Conservation (phyloP, 306 rosid genomes). For the Vigna unguiculata region DNA sequence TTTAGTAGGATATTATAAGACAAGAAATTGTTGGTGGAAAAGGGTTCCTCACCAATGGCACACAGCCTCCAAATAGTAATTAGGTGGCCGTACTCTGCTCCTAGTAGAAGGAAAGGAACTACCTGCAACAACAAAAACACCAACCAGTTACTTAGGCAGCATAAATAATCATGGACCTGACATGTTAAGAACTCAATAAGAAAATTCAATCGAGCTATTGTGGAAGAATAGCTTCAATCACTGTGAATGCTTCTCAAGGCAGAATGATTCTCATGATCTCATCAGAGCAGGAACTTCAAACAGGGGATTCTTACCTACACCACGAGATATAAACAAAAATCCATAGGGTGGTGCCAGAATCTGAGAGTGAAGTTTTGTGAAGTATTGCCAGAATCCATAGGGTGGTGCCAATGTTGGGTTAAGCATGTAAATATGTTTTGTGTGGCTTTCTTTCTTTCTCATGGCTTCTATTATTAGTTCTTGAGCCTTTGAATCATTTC, state of each 20-base stretch:
- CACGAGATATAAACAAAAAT: neutral
- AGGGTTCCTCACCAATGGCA: conserved; percentile 63
- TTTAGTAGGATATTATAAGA: conserved; percentile 4
- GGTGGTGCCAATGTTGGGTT: neutral
- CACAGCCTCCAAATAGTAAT: conserved; percentile 80
- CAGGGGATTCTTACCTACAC: too few relatives aligned
- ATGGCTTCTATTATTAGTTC: neutral
- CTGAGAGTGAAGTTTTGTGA: neutral
- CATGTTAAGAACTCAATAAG: neutral
- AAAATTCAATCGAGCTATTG: neutral
- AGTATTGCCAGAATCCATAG: too few relatives aligned
- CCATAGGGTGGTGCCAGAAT: neutral
- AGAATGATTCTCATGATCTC: neutral
- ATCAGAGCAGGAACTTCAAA: neutral
- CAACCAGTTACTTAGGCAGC: conserved; percentile 1
- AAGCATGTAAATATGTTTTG: neutral
- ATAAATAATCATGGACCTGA: conserved; percentile 26
- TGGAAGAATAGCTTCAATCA: neutral
- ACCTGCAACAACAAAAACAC: conserved; percentile 56
- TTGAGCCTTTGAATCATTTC: neutral
- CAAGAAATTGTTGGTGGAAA: neutral
- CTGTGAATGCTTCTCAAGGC: neutral
- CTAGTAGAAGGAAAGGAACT: conserved; percentile 79
- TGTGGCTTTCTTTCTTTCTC: neutral
- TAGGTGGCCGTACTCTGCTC: conserved; percentile 86